These are phyloP conservation scores for Myxozyma melibiosi DNA, from an alignment of 805 yeast genomes.

Conservation along the genomic window DNA sequence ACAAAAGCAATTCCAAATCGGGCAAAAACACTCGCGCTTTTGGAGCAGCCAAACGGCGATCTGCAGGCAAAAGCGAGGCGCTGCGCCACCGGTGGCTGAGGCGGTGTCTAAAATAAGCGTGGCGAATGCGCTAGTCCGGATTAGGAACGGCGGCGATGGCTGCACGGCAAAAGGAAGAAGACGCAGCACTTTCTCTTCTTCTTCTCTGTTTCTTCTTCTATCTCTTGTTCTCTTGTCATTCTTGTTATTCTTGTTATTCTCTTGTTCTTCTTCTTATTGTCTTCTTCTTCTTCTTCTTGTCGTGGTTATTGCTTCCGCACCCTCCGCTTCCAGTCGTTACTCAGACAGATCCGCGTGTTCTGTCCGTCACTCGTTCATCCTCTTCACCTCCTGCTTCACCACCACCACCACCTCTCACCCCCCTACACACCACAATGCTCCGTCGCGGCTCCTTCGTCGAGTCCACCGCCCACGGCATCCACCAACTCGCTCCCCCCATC, in stretches of 20 bases:
- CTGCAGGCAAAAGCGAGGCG: too few species aligned
- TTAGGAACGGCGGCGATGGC: too few species aligned
- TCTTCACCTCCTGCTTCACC: not conserved
- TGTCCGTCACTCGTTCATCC: not conserved
- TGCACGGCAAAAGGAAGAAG: too few species aligned
- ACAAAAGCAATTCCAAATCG: too few species aligned
- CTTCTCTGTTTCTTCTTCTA: not conserved
- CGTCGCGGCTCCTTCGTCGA: constrained; percentile 18
- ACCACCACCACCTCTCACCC: not conserved
- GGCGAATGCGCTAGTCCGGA: too few species aligned
- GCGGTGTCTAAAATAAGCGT: too few species aligned
- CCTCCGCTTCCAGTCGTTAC: too few species aligned
- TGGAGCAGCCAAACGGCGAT: too few species aligned
- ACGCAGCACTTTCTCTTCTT: not conserved
- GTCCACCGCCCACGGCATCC: constrained; percentile 39
- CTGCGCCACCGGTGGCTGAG: too few species aligned
- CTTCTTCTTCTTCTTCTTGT: not conserved
- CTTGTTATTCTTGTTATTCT: not conserved
- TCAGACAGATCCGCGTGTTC: too few species aligned
- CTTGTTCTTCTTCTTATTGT: not conserved
- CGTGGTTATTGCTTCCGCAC: too few species aligned
- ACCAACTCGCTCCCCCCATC: constrained; percentile 47
- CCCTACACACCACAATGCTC: not conserved
- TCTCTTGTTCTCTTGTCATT: not conserved
- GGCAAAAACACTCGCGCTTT: too few species aligned